These are phyloP conservation scores for Eurotiales sp. DNA, from an alignment of 2,329 filamentous ascomycete species.

Conservation along the genomic window DNA sequence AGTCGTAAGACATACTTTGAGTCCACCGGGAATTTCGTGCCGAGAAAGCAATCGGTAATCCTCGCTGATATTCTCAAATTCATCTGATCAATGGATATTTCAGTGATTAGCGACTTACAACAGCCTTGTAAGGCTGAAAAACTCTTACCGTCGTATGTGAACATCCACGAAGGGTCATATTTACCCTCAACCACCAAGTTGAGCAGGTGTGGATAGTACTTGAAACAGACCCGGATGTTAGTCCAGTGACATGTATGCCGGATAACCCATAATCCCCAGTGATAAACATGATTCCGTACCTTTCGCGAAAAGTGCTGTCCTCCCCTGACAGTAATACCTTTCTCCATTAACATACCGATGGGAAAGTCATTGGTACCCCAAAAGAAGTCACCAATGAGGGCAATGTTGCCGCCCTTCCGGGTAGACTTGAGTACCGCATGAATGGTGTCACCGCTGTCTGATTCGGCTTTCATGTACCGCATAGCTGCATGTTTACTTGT, in stretches of 20 bases:
- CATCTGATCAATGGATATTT: slow-evolving; percentile 17
- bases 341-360: slow-evolving; percentile 32
- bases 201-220: slow-evolving; percentile 30
- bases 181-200: slow-evolving; percentile 25
- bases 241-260: background rate
- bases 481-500: slow-evolving; percentile 20
- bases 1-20: slow-evolving; percentile 28
- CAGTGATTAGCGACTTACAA: background rate
- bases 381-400: slow-evolving; percentile 29
- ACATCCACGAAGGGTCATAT: slow-evolving; percentile 29
- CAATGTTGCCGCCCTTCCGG: slow-evolving; percentile 27
- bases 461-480: slow-evolving; percentile 22
- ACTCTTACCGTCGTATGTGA: slow-evolving; percentile 22
- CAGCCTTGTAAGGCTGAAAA: background rate
- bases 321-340: slow-evolving; percentile 29
- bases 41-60: slow-evolving; percentile 21
- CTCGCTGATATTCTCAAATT: slow-evolving; percentile 29
- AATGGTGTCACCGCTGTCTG: slow-evolving; percentile 27
- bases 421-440: slow-evolving; percentile 27
- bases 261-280: too few relatives aligned
- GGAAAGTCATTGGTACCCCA: slow-evolving; percentile 26
- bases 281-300: slow-evolving; percentile 10
- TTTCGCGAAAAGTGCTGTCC: slow-evolving; percentile 25
- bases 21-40: slow-evolving; percentile 27
- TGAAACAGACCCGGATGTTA: background rate